Conservation (phyloP, 2,329 filamentous ascomycete species). For the Colletotrichum eremochloae region DNA sequence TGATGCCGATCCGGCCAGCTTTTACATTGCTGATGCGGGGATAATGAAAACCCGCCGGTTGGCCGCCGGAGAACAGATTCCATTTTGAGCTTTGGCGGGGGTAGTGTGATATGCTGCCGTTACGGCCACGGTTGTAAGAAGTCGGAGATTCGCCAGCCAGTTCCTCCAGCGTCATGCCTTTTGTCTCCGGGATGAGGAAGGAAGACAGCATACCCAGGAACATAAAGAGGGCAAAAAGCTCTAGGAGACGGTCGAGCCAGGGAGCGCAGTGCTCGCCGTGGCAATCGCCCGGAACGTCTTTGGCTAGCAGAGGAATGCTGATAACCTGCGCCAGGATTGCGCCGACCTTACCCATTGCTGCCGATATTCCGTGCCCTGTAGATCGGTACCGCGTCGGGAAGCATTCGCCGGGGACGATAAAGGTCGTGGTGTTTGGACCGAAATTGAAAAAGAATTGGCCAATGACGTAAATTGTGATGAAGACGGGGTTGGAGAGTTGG, state of each 20-base stretch:
- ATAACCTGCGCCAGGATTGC: conserved; percentile 77
- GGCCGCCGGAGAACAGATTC: conserved; percentile 65
- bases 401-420: conserved; percentile 74
- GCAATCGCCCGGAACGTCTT: conserved; percentile 65
- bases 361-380: conserved; percentile 74
- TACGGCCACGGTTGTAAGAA: conserved; percentile 66
- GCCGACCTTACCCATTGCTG: conserved; percentile 76
- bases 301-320: conserved; percentile 72
- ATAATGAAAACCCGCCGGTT: conserved; percentile 65
- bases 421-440: conserved; percentile 75
- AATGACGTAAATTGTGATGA: conserved; percentile 73
- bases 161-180: conserved; percentile 79
- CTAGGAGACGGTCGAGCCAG: conserved; percentile 80
- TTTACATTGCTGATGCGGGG: conserved; percentile 52
- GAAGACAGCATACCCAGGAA: conserved; percentile 76
- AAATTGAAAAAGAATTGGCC: conserved; percentile 78
- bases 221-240: conserved; percentile 87
- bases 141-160: conserved; percentile 76
- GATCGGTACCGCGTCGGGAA: conserved; percentile 74
- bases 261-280: conserved; percentile 63
- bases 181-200: conserved; percentile 83
- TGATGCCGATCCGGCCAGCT: conserved; percentile 55
- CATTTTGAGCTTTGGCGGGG: conserved; percentile 52
- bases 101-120: conserved; percentile 60
- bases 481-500: conserved; percentile 59